Evolutionary conservation across 2,329 filamentous ascomycete genomes (phyloP), one percentile per base, ranked within the genome.

Genomic region (Pseudocercospora crystallina): DNA sequence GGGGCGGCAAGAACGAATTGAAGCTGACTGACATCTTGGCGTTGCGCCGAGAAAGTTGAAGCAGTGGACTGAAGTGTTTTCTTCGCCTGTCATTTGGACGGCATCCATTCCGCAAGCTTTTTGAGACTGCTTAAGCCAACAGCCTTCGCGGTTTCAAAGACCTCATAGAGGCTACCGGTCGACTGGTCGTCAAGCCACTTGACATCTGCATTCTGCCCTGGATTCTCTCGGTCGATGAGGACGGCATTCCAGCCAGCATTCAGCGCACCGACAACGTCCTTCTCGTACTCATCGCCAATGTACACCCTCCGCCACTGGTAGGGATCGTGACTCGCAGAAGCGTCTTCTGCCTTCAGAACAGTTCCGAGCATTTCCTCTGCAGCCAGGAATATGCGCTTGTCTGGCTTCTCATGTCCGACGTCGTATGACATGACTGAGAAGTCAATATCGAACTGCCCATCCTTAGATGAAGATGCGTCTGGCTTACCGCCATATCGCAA

Each of bases 1-100:
- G 90, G 90, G 90, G 90, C 26, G 87, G 86, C 10, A 94, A 92
- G 69, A 89, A 87, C 1, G 73, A 76, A 47, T 74, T 95, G 26
- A 83, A 76, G 59, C 67, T 95, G 32, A 73, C 73, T 11, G 82
- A 83, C 58, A 88, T 95, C 35, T 66, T 91, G 57, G 76, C 77
- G 8, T 62, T 89, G 55, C 76, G 80, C 50, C 73, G 79, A 14
- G 38, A 41, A 3, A 43, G 14, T 40, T 51, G 44, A 54, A 15
- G 14, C 8, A 5, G 26, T 41, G 20, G 20, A 26, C 7, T 26
- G 20, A 26, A n/a, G n/a, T n/a, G n/a, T 26, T 14, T 13, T 46
- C 35, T 13, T 29, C 14, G 9, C 20, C 11, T 32, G 14, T 31
- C 44, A 15, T 35, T 20, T 32, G 13, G 53, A 34, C 11, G 61